These are phyloP conservation scores for Papiliotrema flavescens DNA, from an alignment of 1,284 basidiomycete genomes.

Conservation along the genomic window DNA sequence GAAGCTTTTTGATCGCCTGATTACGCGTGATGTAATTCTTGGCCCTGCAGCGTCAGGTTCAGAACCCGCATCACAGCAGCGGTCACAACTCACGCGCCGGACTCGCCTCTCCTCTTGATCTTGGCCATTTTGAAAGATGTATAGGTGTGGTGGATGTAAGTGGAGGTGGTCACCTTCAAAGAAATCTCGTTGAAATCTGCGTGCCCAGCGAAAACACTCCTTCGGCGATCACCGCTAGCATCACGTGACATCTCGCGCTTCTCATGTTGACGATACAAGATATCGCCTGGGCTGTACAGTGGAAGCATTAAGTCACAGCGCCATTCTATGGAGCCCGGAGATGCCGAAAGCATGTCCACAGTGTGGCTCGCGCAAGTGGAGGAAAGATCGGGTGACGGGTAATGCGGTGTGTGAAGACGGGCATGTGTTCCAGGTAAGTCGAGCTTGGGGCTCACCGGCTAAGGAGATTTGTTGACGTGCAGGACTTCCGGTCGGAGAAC, in stretches of 20 bases:
- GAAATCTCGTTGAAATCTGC: conserved; percentile 6
- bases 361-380: conserved; percentile 45
- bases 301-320: too few relatives aligned
- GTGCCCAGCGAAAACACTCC: too few relatives aligned
- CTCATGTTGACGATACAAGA: too few relatives aligned
- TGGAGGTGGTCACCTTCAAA: too few relatives aligned
- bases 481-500: conserved; percentile 45
- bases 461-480: neutral
- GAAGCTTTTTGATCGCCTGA: conserved; percentile 84
- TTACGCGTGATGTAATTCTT: conserved; percentile 94
- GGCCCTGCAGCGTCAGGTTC: conserved; percentile 52
- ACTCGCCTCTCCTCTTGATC: conserved; percentile 82
- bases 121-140: too few relatives aligned
- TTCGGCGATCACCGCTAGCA: too few relatives aligned
- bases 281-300: too few relatives aligned
- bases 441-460: neutral
- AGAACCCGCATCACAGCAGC: neutral
- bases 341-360: conserved; percentile 42
- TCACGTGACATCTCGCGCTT: too few relatives aligned
- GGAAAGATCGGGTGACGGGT: conserved; percentile 39
- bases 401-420: conserved; percentile 47
- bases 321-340: too few relatives aligned
- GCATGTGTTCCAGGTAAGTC: conserved; percentile 43
- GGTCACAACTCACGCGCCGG: conserved; percentile 63
- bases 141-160: too few relatives aligned